Percentiles rank a stretch among this genome's conserved stretches.
phyloP scores from a whole-genome alignment of 495 filamentous ascomycete species.

The Amniculicola lignicola region DNA sequence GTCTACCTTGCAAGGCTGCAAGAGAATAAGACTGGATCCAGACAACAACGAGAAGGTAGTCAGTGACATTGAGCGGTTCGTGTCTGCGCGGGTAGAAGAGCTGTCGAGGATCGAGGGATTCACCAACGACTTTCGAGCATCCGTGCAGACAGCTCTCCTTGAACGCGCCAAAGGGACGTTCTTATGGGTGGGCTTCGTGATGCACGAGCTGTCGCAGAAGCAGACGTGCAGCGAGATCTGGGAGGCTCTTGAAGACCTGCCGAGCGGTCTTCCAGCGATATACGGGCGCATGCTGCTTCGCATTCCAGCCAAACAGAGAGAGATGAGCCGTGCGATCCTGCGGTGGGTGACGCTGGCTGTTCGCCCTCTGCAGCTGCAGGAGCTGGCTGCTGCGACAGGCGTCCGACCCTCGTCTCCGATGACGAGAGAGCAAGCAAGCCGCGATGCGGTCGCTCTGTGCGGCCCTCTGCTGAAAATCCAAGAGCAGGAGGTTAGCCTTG shows the following conservation, averaged over 20 bases:
- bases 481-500: too few species aligned
- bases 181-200: constrained; percentile 48
- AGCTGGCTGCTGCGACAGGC: too few species aligned
- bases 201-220: constrained; percentile 39
- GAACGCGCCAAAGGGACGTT: constrained; percentile 47
- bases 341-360: too few species aligned
- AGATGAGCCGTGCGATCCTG: too few species aligned
- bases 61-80: not conserved
- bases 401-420: too few species aligned
- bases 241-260: not conserved
- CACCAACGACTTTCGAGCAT: constrained; percentile 2
- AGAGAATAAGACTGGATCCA: not conserved
- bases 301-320: too few species aligned
- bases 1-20: not conserved
- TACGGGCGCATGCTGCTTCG: not conserved
- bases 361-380: too few species aligned
- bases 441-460: too few species aligned
- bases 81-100: not conserved
- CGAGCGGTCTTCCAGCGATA: not conserved
- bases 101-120: not conserved
- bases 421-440: too few species aligned
- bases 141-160: constrained; percentile 38
- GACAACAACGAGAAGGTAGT: not conserved
- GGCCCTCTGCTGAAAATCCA: too few species aligned
- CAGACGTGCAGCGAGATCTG: constrained; percentile 4